Evolutionary conservation across 2,329 filamentous ascomycete genomes (phyloP), one percentile per base, ranked within the genome.

Genomic region (Dactylellina parvicollis): DNA sequence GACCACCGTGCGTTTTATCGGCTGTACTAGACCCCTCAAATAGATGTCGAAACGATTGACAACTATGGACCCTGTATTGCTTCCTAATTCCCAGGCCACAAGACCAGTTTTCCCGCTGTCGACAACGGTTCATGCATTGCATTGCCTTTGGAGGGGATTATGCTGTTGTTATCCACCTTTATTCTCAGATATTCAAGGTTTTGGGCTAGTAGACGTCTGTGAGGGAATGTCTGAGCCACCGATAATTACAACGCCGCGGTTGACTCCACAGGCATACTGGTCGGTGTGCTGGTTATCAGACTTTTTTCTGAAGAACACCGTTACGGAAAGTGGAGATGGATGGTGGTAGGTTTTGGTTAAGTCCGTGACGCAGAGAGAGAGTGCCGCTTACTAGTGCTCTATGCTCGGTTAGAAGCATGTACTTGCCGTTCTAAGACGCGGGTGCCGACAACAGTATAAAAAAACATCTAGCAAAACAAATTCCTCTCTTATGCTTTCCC

Each of bases 361-460:
- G 44, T 67, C 62, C 62, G 62, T 67, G 32, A 67, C 52, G 62
- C 62, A 67, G 42, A 49, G 42, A 56, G 50, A 57, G 52, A 66
- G 62, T 52, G 52, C 62, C 62, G 62, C 42, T 67, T 67, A 52
- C 62, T 57, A 49, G 62, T 67, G 52, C 62, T 56, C 57, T 28
- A 71, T 57, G 50, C 57, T 62, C 64, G 50, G 57, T 62, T 71
- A 64, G 49, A 26, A 56, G 66, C 57, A 12, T 71, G 57, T 44
- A 64, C 66, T 50, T 71, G 18, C 66, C 57, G 20, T 52, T 62
- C 56, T 50, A 8, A 56, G 66, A 50, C 52, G 50, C 24, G 32
- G 49, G 42, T 71, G 66, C 66, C 66, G 57, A 64, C 40, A 57
- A 42, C 30, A 20, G n/a, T 64, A 50, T 57, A 40, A 62, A 62